Percentiles rank a stretch among this genome's conserved stretches.
Conservation (phyloP, 805 yeast species). For the Starmerella apicola region DNA sequence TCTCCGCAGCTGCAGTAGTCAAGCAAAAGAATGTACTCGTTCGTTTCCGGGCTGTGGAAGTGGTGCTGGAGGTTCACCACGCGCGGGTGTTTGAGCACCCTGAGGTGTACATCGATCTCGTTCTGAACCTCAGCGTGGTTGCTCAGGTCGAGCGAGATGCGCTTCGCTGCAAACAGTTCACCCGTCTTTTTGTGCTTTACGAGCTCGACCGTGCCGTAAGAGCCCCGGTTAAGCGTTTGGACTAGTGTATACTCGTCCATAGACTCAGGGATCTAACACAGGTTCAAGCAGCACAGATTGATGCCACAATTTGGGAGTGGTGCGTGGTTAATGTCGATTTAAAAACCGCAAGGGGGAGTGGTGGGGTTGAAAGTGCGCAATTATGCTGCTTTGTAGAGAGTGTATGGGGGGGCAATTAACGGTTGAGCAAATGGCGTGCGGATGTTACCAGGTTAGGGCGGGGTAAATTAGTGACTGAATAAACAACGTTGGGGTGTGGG, state of each 20-base stretch:
- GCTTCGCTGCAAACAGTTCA: slow-evolving; percentile 70
- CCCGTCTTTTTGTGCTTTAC: slow-evolving; percentile 53
- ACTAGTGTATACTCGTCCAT: slow-evolving; percentile 42
- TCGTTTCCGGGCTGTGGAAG: slow-evolving; percentile 35
- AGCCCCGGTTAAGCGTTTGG: slow-evolving; percentile 64
- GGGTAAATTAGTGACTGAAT: too few species aligned
- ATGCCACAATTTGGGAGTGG: too few species aligned
- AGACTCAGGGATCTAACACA: too few species aligned
- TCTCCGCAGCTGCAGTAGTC: slow-evolving; percentile 82
- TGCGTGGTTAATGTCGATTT: too few species aligned
- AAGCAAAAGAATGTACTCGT: slow-evolving; percentile 53
- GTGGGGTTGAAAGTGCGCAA: too few species aligned
- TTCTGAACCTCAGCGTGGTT: slow-evolving; percentile 7
- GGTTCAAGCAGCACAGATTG: too few species aligned
- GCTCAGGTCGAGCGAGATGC: slow-evolving; percentile 32
- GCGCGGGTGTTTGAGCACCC: slow-evolving; percentile 68
- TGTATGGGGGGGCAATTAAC: too few species aligned
- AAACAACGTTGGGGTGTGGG: too few species aligned
- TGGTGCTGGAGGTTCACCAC: slow-evolving; percentile 66
- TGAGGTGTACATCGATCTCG: slow-evolving; percentile 51
- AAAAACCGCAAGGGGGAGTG: too few species aligned
- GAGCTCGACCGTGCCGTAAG: slow-evolving; percentile 81
- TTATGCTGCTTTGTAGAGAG: too few species aligned
- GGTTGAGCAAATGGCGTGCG: too few species aligned
- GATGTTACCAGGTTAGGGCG: too few species aligned